Conservation (phyloP, 495 filamentous ascomycete species). For the Trichocladium uniseriatum region DNA sequence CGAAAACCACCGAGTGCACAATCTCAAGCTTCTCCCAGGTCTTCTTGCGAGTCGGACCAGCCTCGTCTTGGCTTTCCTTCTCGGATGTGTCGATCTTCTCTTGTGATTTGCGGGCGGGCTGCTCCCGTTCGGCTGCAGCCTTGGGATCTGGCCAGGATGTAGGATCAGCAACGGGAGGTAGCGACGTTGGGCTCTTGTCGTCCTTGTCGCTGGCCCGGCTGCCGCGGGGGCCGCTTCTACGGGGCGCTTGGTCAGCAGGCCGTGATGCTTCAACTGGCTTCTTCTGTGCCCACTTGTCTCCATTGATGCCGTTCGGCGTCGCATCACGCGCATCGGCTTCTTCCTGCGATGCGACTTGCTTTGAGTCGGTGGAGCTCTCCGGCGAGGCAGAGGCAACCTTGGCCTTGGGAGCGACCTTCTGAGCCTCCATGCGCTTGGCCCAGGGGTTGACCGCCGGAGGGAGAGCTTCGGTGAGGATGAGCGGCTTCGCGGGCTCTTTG, state of each 20-base stretch:
- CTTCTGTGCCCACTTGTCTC: conserved; percentile 37
- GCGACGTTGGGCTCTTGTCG: conserved; percentile 28
- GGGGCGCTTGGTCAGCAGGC: conserved; percentile 30
- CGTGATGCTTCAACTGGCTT: conserved; percentile 45
- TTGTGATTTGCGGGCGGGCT: conserved; percentile 22
- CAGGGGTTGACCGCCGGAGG: conserved; percentile 78
- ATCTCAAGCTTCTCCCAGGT: conserved; percentile 66
- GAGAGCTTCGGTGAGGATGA: conserved; percentile 66
- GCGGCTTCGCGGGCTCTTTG: conserved; percentile 45
- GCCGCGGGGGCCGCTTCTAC: conserved; percentile 39
- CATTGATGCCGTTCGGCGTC: conserved; percentile 14
- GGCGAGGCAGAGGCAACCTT: conserved; percentile 41
- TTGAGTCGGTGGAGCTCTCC: conserved; percentile 11
- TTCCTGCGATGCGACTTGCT: conserved; percentile 14
- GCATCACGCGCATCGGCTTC: conserved; percentile 12
- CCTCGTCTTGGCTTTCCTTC: conserved; percentile 58
- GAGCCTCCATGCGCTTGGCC: conserved; percentile 63
- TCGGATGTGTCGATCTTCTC: conserved; percentile 53
- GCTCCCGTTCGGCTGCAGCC: conserved; percentile 62
- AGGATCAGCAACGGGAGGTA: conserved; percentile 56
- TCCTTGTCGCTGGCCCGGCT: conserved; percentile 42
- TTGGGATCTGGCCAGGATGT: conserved; percentile 87
- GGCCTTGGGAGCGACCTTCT: conserved; percentile 47
- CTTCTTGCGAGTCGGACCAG: conserved; percentile 50
- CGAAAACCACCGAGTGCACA: conserved; percentile 71